Percentiles rank a stretch among this genome's conserved stretches.
These are phyloP conservation scores for Onygenales sp. DNA, from an alignment of 2,329 filamentous ascomycete genomes.

Conservation along the genomic window DNA sequence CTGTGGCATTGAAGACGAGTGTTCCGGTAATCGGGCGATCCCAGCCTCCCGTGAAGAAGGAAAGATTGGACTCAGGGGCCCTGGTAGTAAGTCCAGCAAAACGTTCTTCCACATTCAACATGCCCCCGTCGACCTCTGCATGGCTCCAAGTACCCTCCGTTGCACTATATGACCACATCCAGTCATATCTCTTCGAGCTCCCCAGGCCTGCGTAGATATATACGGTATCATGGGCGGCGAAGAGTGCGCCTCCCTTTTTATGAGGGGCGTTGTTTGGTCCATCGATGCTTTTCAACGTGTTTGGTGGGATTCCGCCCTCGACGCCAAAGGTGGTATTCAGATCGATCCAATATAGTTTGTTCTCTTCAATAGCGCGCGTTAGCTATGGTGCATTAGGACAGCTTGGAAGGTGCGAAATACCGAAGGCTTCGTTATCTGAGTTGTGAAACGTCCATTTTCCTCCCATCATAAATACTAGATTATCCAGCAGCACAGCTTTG, in stretches of 20 bases:
- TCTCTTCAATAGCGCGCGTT: not conserved
- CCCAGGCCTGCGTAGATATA: constrained; percentile 1
- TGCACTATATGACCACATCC: constrained; percentile 4
- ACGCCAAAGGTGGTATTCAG: constrained; percentile 4
- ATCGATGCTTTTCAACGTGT: not conserved
- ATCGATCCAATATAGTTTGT: constrained; percentile 2
- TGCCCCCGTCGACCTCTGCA: not conserved
- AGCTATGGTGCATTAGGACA: not conserved
- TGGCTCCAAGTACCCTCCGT: not conserved
- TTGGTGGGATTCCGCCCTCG: not conserved
- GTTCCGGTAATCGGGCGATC: not conserved
- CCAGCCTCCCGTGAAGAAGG: constrained; percentile 1
- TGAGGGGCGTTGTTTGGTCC: not conserved
- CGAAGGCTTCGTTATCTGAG: not conserved
- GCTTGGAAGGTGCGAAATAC: not conserved
- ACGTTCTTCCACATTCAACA: not conserved
- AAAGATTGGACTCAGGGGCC: constrained; percentile 3
- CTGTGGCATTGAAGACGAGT: constrained; percentile 1
- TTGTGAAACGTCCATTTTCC: constrained; percentile 2
- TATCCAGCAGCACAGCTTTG: constrained; percentile 2
- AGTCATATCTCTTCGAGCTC: constrained; percentile 1
- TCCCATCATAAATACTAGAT: constrained; percentile 1
- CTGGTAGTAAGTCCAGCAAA: not conserved
- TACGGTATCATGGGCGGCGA: constrained; percentile 1
- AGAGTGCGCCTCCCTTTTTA: constrained; percentile 2